phyloP scores from a whole-genome alignment of 352 stramenopile species.

The Phytophthora pseudosyringae region DNA sequence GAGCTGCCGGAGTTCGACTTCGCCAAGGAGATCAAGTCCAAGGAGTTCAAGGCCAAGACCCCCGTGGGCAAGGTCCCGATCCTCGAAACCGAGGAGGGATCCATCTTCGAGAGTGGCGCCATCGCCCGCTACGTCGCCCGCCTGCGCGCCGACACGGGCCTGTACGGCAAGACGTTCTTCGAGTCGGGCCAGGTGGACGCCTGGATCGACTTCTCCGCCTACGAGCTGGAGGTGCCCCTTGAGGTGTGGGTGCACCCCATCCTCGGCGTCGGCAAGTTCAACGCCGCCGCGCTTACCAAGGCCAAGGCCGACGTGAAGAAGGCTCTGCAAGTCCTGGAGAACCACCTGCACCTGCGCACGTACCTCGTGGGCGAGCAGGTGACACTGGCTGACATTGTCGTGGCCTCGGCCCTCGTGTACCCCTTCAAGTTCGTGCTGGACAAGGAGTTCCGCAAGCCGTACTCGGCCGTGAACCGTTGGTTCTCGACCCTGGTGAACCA shows the following conservation, averaged over 20 bases:
- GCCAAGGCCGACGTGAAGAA: conserved; percentile 90
- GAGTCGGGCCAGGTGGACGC: conserved; percentile 91
- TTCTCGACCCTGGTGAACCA: conserved; percentile 95
- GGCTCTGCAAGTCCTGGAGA: conserved; percentile 29
- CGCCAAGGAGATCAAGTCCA: not conserved
- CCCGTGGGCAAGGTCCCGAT: conserved; percentile 89
- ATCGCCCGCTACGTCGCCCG: conserved; percentile 94
- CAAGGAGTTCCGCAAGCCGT: conserved; percentile 89
- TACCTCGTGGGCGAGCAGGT: conserved; percentile 94
- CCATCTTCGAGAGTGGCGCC: conserved; percentile 90
- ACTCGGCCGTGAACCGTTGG: conserved; percentile 90
- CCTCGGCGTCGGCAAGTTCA: conserved; percentile 85
- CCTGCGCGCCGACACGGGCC: conserved; percentile 85
- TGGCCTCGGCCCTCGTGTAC: conserved; percentile 89
- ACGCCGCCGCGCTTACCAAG: conserved; percentile 77
- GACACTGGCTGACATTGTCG: conserved; percentile 95
- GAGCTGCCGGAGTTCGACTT: conserved; percentile 80
- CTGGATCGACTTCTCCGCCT: conserved; percentile 94
- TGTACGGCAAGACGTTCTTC: conserved; percentile 92
- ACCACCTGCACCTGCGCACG: conserved; percentile 59
- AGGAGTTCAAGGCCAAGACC: conserved; percentile 57
- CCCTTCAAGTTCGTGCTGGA: conserved; percentile 95
- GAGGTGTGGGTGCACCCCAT: conserved; percentile 91
- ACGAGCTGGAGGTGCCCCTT: conserved; percentile 93
- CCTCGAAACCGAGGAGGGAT: conserved; percentile 88